Percentiles rank a stretch among this genome's conserved stretches.
phyloP scores from a whole-genome alignment of 2,329 filamentous ascomycete species.

The Penicillium sclerotiorum region DNA sequence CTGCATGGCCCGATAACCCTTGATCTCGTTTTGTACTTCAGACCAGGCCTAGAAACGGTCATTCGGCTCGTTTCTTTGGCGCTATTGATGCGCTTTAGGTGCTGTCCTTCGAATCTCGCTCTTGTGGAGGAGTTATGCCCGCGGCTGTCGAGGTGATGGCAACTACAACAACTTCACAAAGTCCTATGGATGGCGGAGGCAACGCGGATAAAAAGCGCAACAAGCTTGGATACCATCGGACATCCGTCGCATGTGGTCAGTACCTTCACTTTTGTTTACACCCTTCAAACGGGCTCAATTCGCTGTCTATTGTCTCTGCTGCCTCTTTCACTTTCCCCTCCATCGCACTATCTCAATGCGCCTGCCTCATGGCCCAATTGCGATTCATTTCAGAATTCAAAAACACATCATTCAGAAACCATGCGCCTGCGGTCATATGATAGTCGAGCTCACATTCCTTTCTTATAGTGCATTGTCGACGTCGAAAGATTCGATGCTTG shows the following conservation, averaged over 20 bases:
- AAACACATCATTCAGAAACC: too few species aligned
- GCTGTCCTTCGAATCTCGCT: slow-evolving; percentile 7
- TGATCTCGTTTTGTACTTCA: slow-evolving; percentile 8
- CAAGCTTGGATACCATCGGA: slow-evolving; percentile 93
- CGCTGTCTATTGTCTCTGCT: neutral
- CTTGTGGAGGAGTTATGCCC: slow-evolving; percentile 41
- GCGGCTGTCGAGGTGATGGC: slow-evolving; percentile 37
- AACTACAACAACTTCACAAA: slow-evolving; percentile 36
- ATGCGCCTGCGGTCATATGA: slow-evolving; percentile 5
- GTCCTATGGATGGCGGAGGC: slow-evolving; percentile 39
- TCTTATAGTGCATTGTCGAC: slow-evolving; percentile 77
- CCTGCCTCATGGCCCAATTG: neutral
- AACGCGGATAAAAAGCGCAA: slow-evolving; percentile 73
- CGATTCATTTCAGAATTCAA: too few species aligned
- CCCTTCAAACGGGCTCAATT: neutral
- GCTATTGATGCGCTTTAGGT: slow-evolving; percentile 31
- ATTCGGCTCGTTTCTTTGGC: slow-evolving; percentile 1
- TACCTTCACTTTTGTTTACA: slow-evolving; percentile 31
- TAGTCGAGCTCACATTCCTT: slow-evolving; percentile 21
- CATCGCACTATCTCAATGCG: neutral
- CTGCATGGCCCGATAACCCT: slow-evolving; percentile 19
- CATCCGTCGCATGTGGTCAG: slow-evolving; percentile 94
- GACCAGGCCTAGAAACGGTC: slow-evolving; percentile 6
- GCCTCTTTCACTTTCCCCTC: neutral
- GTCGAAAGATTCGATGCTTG: slow-evolving; percentile 91